These are phyloP conservation scores for Pleurotus eryngii DNA, from an alignment of 768 basidiomycete genomes.

Conservation along the genomic window DNA sequence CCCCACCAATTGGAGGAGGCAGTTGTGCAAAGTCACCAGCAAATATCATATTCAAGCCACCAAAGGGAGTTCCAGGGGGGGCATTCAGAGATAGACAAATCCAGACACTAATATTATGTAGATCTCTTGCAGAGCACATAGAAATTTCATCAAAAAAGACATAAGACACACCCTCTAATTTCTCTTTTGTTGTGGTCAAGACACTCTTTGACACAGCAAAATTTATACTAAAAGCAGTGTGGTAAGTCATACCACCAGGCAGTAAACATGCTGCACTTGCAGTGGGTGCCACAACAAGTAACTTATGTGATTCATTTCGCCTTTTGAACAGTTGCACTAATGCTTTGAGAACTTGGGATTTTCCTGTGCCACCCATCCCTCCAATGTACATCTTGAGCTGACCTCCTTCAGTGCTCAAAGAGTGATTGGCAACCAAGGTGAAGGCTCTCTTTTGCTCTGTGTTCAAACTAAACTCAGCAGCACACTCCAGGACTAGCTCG, in stretches of 20 bases:
- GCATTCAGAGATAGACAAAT: conserved; percentile 16
- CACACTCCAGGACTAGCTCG: no score
- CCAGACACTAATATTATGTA: conserved; percentile 22
- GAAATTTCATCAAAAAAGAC: conserved; percentile 40
- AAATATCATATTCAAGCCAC: conserved; percentile 33
- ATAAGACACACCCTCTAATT: conserved; percentile 27
- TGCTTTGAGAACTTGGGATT: conserved; percentile 18
- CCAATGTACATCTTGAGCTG: conserved; percentile 24
- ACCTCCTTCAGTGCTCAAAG: not conserved
- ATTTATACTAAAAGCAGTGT: conserved; percentile 18
- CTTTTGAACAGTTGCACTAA: conserved; percentile 11
- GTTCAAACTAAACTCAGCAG: not conserved
- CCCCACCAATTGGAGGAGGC: conserved; percentile 14
- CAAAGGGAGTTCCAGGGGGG: conserved; percentile 23
- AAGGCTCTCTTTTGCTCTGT: not conserved
- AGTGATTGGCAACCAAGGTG: conserved; percentile 21
- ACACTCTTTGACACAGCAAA: not conserved
- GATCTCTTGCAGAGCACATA: conserved; percentile 29
- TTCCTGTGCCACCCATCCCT: conserved; percentile 26
- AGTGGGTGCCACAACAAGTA: conserved; percentile 18
- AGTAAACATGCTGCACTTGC: conserved; percentile 19
- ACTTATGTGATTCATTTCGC: conserved; percentile 8
- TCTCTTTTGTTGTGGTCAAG: conserved; percentile 1
- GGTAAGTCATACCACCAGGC: conserved; percentile 20
- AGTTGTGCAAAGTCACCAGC: conserved; percentile 39